Evolutionary conservation across 805 yeast genomes (phyloP).

Genomic region (Yarrowia yakushimensis): DNA sequence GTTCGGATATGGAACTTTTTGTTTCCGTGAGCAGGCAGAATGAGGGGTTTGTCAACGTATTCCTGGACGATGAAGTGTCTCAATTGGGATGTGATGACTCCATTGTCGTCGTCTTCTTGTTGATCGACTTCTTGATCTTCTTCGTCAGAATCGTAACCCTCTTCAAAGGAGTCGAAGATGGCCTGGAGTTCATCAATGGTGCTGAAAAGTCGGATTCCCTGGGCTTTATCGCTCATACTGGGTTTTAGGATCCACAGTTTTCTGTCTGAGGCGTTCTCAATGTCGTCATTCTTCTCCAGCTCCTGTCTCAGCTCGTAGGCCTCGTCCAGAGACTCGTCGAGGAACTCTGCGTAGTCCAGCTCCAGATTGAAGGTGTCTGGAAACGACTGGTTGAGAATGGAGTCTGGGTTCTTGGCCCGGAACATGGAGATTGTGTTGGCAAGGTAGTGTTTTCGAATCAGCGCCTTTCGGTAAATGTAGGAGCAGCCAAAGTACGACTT

Average conservation of each 20-base stretch:
- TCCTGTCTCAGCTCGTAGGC: slow-evolving; percentile 83
- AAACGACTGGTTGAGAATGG: slow-evolving; percentile 56
- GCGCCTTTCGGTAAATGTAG: slow-evolving; percentile 82
- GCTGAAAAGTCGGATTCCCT: slow-evolving; percentile 82
- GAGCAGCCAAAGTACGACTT: slow-evolving; percentile 64
- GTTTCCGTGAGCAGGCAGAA: slow-evolving; percentile 54
- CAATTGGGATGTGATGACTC: slow-evolving; percentile 78
- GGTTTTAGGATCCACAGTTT: slow-evolving; percentile 82
- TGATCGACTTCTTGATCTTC: slow-evolving; percentile 38
- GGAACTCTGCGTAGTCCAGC: slow-evolving; percentile 91
- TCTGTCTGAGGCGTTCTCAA: slow-evolving; percentile 31
- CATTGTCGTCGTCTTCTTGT: slow-evolving; percentile 45
- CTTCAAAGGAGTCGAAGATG: slow-evolving; percentile 84
- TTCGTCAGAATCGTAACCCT: slow-evolving; percentile 55
- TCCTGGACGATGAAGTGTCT: slow-evolving; percentile 90
- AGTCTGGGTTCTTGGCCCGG: slow-evolving; percentile 67
- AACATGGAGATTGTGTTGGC: slow-evolving; percentile 79
- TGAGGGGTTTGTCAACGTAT: slow-evolving; percentile 65
- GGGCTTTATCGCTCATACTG: slow-evolving; percentile 95
- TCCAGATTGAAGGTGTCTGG: slow-evolving; percentile 80
- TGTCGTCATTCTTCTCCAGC: slow-evolving; percentile 51
- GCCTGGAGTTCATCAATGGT: slow-evolving; percentile 75
- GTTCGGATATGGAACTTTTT: slow-evolving; percentile 87
- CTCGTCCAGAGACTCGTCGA: slow-evolving; percentile 92
- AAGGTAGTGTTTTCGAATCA: slow-evolving; percentile 85